Percentiles rank a stretch among this genome's conserved stretches.
These are phyloP conservation scores for Heimioporus sp. DNA, from an alignment of 768 basidiomycete species.

Conservation along the genomic window DNA sequence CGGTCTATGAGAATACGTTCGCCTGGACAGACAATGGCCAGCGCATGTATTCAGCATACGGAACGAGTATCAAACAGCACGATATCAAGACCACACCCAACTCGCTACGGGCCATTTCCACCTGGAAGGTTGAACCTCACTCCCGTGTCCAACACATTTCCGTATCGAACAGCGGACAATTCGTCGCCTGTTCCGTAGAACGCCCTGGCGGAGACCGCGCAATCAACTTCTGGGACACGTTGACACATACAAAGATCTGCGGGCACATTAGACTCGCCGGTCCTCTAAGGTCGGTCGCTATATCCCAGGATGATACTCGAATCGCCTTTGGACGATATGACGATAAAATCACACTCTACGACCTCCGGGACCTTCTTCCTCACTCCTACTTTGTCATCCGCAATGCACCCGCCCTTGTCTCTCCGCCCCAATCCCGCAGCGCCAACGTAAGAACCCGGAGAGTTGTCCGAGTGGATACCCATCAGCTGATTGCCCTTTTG, in stretches of 20 bases:
- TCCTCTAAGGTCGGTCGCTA: not conserved
- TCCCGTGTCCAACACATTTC: not conserved
- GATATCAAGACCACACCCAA: too few relatives aligned
- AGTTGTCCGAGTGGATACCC: not conserved
- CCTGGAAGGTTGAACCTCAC: not conserved
- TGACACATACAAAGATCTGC: not conserved
- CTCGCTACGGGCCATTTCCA: not conserved
- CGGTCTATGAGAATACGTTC: not conserved
- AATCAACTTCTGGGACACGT: conserved; percentile 5
- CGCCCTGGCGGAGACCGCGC: not conserved
- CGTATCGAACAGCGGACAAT: conserved; percentile 5
- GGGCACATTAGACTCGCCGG: not conserved
- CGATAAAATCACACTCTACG: not conserved
- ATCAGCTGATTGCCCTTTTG: not conserved
- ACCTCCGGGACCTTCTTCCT: conserved; percentile 1
- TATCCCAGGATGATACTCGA: not conserved
- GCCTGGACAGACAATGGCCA: conserved; percentile 8
- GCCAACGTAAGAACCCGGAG: not conserved
- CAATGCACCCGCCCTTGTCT: not conserved
- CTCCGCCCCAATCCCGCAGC: not conserved
- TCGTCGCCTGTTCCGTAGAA: conserved; percentile 1
- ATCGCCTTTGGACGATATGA: conserved; percentile 6
- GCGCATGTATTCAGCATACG: conserved; percentile 2
- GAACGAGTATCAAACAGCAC: not conserved
- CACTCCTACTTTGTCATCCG: conserved; percentile 3